Evolutionary conservation across 148 eudicot species (phyloP).

Genomic region (Spergularia marina): DNA sequence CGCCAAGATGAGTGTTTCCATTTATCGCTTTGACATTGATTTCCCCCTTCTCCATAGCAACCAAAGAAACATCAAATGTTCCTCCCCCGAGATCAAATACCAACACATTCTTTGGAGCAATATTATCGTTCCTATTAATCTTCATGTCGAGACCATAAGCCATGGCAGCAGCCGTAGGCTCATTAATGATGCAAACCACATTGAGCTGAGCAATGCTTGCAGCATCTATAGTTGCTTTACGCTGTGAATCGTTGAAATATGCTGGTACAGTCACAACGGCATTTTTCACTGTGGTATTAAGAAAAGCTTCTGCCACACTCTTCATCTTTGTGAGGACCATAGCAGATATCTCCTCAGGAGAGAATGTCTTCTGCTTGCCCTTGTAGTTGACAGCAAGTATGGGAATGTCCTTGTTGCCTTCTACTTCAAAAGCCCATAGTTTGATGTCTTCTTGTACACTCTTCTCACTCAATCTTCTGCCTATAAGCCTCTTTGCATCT

Average conservation of each 20-base stretch:
- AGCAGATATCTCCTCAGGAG: constrained; percentile 16
- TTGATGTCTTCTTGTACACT: constrained; percentile 3
- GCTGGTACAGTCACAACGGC: constrained; percentile 14
- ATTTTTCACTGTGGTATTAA: not conserved
- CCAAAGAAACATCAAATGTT: constrained; percentile 19
- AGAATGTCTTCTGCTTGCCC: not conserved
- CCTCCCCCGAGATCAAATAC: constrained; percentile 15
- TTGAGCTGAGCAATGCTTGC: constrained; percentile 13
- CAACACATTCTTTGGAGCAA: not conserved
- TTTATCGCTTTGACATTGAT: not conserved
- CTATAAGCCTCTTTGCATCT: constrained; percentile 15
- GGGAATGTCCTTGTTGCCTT: not conserved
- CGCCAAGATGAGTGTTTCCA: constrained; percentile 12
- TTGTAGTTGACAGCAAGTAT: not conserved
- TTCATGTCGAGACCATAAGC: not conserved
- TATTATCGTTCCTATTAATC: not conserved
- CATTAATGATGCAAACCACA: constrained; percentile 9
- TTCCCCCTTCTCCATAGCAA: not conserved
- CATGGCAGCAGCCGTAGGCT: constrained; percentile 26
- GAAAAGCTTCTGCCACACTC: not conserved
- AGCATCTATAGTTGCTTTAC: constrained; percentile 15
- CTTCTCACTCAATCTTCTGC: constrained; percentile 5
- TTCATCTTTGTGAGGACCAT: constrained; percentile 15
- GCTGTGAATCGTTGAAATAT: constrained; percentile 13
- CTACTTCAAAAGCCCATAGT: constrained; percentile 10